Base-by-base conservation (phyloP, 129 eudicot species). In the Artemisia argyi region DNA sequence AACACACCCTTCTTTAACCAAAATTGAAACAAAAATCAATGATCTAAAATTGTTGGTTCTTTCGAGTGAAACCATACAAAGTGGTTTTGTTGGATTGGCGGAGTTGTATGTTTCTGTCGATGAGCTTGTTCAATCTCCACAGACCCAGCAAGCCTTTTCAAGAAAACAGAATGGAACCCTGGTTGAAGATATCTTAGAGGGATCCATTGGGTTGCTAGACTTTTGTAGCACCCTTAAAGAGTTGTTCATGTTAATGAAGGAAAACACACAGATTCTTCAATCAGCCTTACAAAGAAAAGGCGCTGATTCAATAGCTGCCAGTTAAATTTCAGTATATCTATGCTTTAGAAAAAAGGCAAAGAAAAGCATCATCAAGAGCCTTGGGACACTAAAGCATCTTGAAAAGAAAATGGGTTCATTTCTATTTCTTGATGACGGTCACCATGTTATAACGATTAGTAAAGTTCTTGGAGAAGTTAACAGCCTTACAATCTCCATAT, bases 201-300 rank as follows among this genome's bases (percentile, higher is more conserved):
- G 79, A 9, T 85, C 86, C 20, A 28, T 85, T 4, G 74, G 20
- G 63, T 44, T 85, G 58, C 76, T 85, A 49, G 86, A 85, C 46
- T 67, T 82, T 7, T 82, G 86, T 68, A 63, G 55, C 53, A 13
- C 69, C 26, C 76, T 76, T 6, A 44, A 77, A 11, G 84, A 82
- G 49, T 13, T 85, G 54, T 14, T 79, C 44, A 9, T n/a, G 39
- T 5, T n/a, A 49, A 76, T 77, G 71, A 87, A 65, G 71, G 84
- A 83, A 81, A 76, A 75, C 12, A 85, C 76, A 1, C 84, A 71
- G 52, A 56, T 69, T 18, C 83, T 88, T 61, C 91, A 83, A 58
- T 88, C 85, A 5, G 83, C 82, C 0, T 30, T 88, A n/a, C 77
- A 88, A 35, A 65, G 88, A 16, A 88, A 81, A 75, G 83, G 81